Evolutionary conservation across 108 stramenopile genomes (phyloP).

Genomic region (Cyclotella sp.): DNA sequence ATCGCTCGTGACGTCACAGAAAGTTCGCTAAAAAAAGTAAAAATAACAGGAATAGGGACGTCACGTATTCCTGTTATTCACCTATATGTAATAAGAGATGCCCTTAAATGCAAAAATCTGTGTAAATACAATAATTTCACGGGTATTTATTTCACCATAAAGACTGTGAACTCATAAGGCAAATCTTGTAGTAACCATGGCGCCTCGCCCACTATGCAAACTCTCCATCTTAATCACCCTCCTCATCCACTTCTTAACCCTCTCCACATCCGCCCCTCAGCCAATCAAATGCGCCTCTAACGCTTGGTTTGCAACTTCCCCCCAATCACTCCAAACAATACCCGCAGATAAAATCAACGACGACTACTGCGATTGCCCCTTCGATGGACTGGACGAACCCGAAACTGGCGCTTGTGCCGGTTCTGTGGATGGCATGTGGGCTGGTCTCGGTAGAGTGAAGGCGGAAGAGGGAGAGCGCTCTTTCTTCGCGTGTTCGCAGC

Average conservation of each 20-base stretch:
- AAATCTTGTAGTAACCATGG: not conserved
- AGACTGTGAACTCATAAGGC: too few species aligned
- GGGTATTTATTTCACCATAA: too few species aligned
- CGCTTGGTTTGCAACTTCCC: not conserved
- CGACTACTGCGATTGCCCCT: conserved; percentile 84
- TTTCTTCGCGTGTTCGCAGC: conserved; percentile 64
- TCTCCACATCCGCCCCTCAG: not conserved
- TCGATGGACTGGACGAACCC: conserved; percentile 71
- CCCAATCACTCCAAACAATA: conserved; percentile 28
- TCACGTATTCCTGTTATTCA: too few species aligned
- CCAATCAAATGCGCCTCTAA: conserved; percentile 13
- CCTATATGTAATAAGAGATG: too few species aligned
- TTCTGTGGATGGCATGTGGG: conserved; percentile 54
- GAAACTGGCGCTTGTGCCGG: conserved; percentile 78
- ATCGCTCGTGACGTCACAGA: too few species aligned
- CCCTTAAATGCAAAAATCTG: too few species aligned
- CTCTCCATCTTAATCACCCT: not conserved
- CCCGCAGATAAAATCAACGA: conserved; percentile 68
- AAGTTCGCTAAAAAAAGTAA: too few species aligned
- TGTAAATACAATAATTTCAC: too few species aligned
- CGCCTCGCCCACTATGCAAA: not conserved
- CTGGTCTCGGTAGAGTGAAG: conserved; percentile 36
- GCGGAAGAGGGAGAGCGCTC: not conserved
- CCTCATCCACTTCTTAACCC: conserved; percentile 12
- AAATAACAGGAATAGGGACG: too few species aligned